Evolutionary conservation across 208 protist species (phyloP).

Genomic region (Leishmania lainsoni): DNA sequence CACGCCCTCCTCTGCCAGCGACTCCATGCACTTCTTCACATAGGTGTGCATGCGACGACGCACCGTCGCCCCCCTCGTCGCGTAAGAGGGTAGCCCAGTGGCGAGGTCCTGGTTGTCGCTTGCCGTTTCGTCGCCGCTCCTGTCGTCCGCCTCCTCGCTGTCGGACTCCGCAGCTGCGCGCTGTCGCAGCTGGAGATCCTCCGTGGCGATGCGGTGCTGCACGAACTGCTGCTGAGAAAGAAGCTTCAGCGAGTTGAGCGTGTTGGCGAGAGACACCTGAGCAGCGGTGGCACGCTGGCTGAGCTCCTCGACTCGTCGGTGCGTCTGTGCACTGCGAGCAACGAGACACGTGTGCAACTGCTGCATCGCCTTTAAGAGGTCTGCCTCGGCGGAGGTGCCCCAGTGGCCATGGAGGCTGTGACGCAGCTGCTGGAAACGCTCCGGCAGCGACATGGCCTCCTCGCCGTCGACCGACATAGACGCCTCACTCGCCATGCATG

Average conservation of each 20-base stretch:
- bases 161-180: background rate
- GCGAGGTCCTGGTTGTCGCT: background rate
- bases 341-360: constrained; percentile 45
- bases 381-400: constrained; percentile 47
- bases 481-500: background rate
- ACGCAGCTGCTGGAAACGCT: constrained; percentile 32
- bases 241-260: constrained; percentile 59
- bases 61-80: constrained; percentile 10
- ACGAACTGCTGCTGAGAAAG: constrained; percentile 77
- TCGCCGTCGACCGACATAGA: constrained; percentile 9
- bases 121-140: background rate
- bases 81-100: background rate
- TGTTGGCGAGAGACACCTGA: constrained; percentile 49
- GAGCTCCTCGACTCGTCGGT: constrained; percentile 40
- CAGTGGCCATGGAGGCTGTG: constrained; percentile 35
- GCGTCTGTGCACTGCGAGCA: constrained; percentile 14
- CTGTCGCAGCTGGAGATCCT: constrained; percentile 30
- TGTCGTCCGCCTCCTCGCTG: constrained; percentile 18
- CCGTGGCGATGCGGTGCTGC: constrained; percentile 69
- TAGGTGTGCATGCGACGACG: constrained; percentile 29
- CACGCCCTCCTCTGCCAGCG: constrained; percentile 23
- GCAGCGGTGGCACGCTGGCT: constrained; percentile 30
- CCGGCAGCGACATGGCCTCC: constrained; percentile 8
- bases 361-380: constrained; percentile 48
- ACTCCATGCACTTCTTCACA: constrained; percentile 16